Conservation (phyloP, 192 early-diverging fungal species). For the Physocladia obscura region DNA sequence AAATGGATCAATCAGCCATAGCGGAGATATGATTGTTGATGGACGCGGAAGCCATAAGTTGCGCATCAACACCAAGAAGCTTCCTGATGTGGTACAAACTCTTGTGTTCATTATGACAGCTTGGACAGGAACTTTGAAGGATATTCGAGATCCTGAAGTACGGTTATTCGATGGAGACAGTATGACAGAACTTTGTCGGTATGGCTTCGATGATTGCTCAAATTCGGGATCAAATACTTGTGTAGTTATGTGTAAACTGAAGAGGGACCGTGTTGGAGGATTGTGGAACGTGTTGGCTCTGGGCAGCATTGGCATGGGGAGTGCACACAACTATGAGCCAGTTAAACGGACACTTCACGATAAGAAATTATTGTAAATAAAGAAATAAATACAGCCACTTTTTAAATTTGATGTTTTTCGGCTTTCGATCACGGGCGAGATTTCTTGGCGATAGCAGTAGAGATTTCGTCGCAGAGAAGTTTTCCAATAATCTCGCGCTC, state of each 20-base stretch:
- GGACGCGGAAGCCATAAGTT: conserved; percentile 30
- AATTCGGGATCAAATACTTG: conserved; percentile 19
- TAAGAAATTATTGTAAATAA: neutral
- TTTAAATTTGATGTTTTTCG: too few species aligned
- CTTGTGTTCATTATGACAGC: conserved; percentile 39
- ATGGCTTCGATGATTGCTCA: conserved; percentile 28
- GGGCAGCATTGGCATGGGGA: conserved; percentile 28
- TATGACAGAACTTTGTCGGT: conserved; percentile 29
- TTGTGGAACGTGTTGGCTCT: conserved; percentile 28
- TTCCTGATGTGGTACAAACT: conserved; percentile 16
- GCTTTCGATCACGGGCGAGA: too few species aligned
- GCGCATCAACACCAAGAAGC: conserved; percentile 11
- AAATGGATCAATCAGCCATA: conserved; percentile 21
- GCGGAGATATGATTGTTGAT: conserved; percentile 29
- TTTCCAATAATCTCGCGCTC: too few species aligned
- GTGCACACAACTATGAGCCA: conserved; percentile 11
- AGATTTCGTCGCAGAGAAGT: too few species aligned
- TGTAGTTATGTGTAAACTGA: conserved; percentile 34
- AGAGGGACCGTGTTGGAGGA: conserved; percentile 3
- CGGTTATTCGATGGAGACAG: conserved; percentile 24
- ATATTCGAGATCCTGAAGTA: conserved; percentile 29
- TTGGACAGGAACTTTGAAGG: conserved; percentile 9
- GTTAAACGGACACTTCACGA: neutral
- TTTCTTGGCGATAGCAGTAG: too few species aligned
- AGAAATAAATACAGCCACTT: too few species aligned